Base-by-base conservation (phyloP, 352 stramenopile genomes). In the Peronospora farinosa region DNA sequence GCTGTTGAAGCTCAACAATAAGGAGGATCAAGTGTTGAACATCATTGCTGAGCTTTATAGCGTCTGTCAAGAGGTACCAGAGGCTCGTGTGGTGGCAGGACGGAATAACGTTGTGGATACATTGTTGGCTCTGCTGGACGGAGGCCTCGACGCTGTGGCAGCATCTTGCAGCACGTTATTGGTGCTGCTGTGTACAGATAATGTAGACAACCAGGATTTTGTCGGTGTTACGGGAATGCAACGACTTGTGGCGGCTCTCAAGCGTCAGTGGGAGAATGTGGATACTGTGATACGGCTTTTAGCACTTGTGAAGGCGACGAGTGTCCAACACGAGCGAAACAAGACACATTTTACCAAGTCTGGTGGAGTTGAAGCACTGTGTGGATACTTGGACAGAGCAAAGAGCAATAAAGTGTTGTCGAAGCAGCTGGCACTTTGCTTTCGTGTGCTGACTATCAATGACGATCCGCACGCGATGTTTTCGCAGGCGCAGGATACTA, bases 381-480 rank as follows among this genome's bases (percentile, higher is more conserved):
- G 67, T 38, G 23, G 30, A 1, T 45, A 73, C 15, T 52, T 85
- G 2, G 37, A 63, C 4, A 19, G 12, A 25, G 71, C 72, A 0
- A 67, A 60, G 19, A 33, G 36, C 0, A 57, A 80, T 38, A 58
- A 71, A 11, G 11, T 47, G 31, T 48, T 88, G 16, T 81, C 69
- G 3, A 84, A 72, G 47, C 63, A 74, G 12, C 13, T 88, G 16
- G 76, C 75, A 5, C 51, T 65, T 0, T 68, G 76, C 27, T 58
- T 90, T 6, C 76, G 78, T 8, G 61, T 81, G 9, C 40, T 88
- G 11, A 90, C 76, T 12, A 81, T 84, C 48, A 84, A 86, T 15
- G 76, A 90, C 49, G 78, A 90, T 33, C 63, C 62, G 2, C 71
- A 56, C n/a, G 73, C 68, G 8, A 83, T 65, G 7, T 85, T 87